Percentiles rank a stretch among this genome's conserved stretches.
These are phyloP conservation scores for Vitis amurensis DNA, from an alignment of 164 flowering plant species.

Conservation along the genomic window DNA sequence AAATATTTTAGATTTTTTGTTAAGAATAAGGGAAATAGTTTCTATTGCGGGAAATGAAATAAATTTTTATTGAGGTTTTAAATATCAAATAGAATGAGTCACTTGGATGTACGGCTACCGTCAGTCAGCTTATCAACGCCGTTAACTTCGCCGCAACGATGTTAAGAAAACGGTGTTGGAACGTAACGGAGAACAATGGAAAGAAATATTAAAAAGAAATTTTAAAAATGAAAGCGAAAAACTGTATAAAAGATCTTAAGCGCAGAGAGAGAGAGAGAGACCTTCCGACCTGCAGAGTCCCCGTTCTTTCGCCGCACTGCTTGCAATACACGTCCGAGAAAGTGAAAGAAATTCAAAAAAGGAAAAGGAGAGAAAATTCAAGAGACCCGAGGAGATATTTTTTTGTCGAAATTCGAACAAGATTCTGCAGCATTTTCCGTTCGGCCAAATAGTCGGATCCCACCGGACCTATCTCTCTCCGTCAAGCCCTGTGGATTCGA, in stretches of 20 bases:
- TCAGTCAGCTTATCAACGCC: conserved; percentile 25
- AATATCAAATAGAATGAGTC: too few species aligned
- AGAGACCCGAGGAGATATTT: background rate
- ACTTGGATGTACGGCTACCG: background rate
- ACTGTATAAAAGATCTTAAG: conserved; percentile 27
- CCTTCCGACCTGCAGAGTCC: conserved; percentile 11
- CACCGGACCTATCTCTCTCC: conserved; percentile 1
- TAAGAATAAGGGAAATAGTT: too few species aligned
- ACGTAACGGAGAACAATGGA: conserved; percentile 8
- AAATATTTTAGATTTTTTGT: too few species aligned
- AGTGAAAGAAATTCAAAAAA: too few species aligned
- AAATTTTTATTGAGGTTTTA: too few species aligned
- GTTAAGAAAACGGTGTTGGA: conserved; percentile 41
- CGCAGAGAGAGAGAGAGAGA: conserved; percentile 14
- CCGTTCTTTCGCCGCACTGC: conserved; percentile 16
- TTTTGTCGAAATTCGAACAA: conserved; percentile 10
- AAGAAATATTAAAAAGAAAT: background rate
- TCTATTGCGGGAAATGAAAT: too few species aligned
- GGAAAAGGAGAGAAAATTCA: background rate
- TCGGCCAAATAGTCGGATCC: background rate
- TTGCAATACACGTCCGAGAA: conserved; percentile 3
- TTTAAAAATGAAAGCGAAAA: conserved; percentile 1
- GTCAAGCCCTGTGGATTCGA: background rate
- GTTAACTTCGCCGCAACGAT: conserved; percentile 41
- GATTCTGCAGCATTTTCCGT: conserved; percentile 15